phyloP scores from a whole-genome alignment of 2,329 filamentous ascomycete species.

The Aspergillus tanneri region DNA sequence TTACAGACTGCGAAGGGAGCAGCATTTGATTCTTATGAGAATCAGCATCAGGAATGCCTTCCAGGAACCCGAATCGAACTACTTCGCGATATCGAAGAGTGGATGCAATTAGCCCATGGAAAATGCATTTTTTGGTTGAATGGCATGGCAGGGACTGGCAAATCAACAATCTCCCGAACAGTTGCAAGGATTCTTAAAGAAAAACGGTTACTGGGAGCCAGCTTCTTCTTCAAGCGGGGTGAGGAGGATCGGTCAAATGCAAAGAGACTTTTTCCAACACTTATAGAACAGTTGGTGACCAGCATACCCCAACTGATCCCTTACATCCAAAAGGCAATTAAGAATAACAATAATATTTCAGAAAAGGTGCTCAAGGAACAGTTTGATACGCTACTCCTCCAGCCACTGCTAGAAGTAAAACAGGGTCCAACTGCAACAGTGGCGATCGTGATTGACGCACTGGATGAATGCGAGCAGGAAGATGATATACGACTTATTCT shows the following conservation, averaged over 20 bases:
- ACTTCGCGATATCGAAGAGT: not conserved
- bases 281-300: slow-evolving; percentile 26
- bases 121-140: slow-evolving; percentile 15
- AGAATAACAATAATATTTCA: slow-evolving; percentile 24
- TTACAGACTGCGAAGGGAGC: not conserved
- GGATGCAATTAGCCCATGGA: not conserved
- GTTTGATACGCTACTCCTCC: slow-evolving; percentile 25
- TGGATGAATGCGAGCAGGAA: slow-evolving; percentile 26
- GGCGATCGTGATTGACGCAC: slow-evolving; percentile 23
- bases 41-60: slow-evolving; percentile 1
- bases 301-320: slow-evolving; percentile 28
- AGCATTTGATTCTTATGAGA: not conserved
- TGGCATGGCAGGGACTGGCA: slow-evolving; percentile 29
- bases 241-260: slow-evolving; percentile 40
- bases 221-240: slow-evolving; percentile 49
- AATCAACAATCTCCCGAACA: not conserved
- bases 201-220: slow-evolving; percentile 30
- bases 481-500: slow-evolving; percentile 21
- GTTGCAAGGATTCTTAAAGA: slow-evolving; percentile 12
- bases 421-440: not conserved
- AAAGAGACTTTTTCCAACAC: slow-evolving; percentile 40
- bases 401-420: slow-evolving; percentile 15
- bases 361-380: slow-evolving; percentile 25
- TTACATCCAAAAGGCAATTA: slow-evolving; percentile 18
- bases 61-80: not conserved